These are phyloP conservation scores for Salix arbutifolia DNA, from an alignment of 345 rosid species.

Conservation along the genomic window DNA sequence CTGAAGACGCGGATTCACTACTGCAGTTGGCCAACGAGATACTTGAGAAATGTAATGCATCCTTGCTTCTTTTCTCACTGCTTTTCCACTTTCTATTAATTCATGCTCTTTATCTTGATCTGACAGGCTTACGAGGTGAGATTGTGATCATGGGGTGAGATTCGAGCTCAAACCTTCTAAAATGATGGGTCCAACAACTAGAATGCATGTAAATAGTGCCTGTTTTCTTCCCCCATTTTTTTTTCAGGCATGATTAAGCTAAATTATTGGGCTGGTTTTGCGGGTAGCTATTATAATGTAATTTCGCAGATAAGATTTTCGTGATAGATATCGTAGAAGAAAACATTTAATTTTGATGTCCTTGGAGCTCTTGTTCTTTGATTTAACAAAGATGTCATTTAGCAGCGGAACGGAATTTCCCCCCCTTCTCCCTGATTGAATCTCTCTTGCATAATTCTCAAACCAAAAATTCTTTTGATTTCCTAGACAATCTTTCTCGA, in stretches of 20 bases:
- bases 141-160: conserved; percentile 32
- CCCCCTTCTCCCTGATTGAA: not conserved
- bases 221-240: not conserved
- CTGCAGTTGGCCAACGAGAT: conserved; percentile 49
- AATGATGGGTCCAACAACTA: not conserved
- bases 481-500: not conserved
- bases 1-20: conserved; percentile 45
- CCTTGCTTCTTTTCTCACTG: not conserved
- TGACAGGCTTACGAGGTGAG: conserved; percentile 50
- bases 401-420: not conserved
- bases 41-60: conserved; percentile 42
- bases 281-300: not conserved
- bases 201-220: conserved; percentile 26
- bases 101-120: not conserved
- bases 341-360: not conserved
- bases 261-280: not conserved
- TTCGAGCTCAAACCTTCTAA: not conserved
- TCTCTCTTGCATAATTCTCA: not conserved
- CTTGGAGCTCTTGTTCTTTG: not conserved
- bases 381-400: not conserved
- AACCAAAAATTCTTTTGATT: not conserved
- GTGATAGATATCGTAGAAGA: not conserved
- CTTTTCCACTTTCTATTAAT: not conserved
- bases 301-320: not conserved
- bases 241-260: conserved; percentile 3